Base-by-base conservation (phyloP, 2,329 filamentous ascomycete species). In the Xylariaceae sp. region DNA sequence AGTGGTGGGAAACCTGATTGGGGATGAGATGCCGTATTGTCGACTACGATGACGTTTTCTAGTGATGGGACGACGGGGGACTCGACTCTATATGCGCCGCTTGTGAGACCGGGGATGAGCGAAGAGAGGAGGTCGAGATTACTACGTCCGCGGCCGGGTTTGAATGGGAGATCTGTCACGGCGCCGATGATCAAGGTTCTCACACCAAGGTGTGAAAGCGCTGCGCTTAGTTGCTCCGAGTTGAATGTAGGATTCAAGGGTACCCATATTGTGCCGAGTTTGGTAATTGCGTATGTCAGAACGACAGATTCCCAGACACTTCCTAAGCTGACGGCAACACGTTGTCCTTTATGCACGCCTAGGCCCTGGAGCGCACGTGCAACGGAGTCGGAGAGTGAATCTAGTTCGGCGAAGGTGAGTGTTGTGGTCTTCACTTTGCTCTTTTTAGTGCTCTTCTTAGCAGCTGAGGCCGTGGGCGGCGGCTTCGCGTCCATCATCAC, bases 191-290 rank as follows among this genome's bases (percentile, higher is more conserved):
- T 77, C 42, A 97, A 76, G 57, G 94, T 80, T 43, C 82, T 78
- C 11, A 83, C 84, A 7, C 75, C 76, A 1, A 99, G 79, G 62
- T 95, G 91, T 9, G 77, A 78, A 27, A 97, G 74, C 0, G 91
- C 92, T 2, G 89, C 80, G 5, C 82, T 75, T 9, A 97, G 83
- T 72, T 97, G 94, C 5, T 74, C 68, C 3, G 82, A 76, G 58
- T 90, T 95, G 75, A 97, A 97, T 1, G 83, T 86, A 17, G 91
- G 92, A 66, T 99, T 97, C 19, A 97, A 72, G 0, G 92, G 94
- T n/a, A 95, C 91, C 54, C 97, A 75, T 44, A 97, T 82, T 19
- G 89, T 92, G n/a, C 94, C 94, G 10, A 97, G 78, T 69, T 97
- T 97, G 75, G 92, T 96, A 47, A 94, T 68, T 1, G 91, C 91